Conservation (phyloP, 495 filamentous ascomycete genomes). For the Neurospora sp. region DNA sequence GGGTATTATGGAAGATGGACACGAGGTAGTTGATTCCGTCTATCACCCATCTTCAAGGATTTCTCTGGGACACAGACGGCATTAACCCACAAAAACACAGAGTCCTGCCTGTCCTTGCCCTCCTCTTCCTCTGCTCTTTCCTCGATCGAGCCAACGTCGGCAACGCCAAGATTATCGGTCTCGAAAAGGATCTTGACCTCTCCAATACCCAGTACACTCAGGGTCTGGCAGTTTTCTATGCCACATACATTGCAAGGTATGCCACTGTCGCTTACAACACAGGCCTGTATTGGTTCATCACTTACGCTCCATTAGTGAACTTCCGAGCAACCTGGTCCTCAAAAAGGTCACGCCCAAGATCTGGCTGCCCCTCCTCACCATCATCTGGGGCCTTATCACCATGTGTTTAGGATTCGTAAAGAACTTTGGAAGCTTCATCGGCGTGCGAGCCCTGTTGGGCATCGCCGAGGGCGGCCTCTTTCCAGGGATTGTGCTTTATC, state of each 20-base stretch:
- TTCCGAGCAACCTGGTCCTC: constrained; percentile 74
- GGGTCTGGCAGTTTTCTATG: constrained; percentile 44
- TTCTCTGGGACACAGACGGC: background rate
- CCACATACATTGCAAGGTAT: constrained; percentile 42
- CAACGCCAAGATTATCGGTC: constrained; percentile 70
- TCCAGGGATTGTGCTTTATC: constrained; percentile 41
- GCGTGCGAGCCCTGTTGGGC: constrained; percentile 70
- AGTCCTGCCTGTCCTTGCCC: constrained; percentile 39
- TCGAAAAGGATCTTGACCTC: constrained; percentile 55
- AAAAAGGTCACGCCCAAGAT: constrained; percentile 58
- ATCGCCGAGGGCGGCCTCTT: constrained; percentile 41
- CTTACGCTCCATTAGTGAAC: constrained; percentile 43
- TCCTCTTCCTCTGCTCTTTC: constrained; percentile 50
- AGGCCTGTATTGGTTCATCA: constrained; percentile 2
- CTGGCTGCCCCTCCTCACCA: constrained; percentile 47
- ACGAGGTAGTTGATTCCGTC: constrained; percentile 6
- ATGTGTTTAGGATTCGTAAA: constrained; percentile 69
- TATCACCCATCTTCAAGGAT: background rate
- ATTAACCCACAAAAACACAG: constrained; percentile 21
- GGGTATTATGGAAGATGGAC: constrained; percentile 17
- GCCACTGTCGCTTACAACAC: constrained; percentile 3
- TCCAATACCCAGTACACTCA: constrained; percentile 62
- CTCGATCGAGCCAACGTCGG: constrained; percentile 74
- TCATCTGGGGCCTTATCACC: constrained; percentile 44
- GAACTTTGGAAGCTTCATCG: constrained; percentile 65